Evolutionary conservation across 73 alveolate species (phyloP), one percentile per base, ranked within the genome.

Genomic region (Stentor coeruleus): DNA sequence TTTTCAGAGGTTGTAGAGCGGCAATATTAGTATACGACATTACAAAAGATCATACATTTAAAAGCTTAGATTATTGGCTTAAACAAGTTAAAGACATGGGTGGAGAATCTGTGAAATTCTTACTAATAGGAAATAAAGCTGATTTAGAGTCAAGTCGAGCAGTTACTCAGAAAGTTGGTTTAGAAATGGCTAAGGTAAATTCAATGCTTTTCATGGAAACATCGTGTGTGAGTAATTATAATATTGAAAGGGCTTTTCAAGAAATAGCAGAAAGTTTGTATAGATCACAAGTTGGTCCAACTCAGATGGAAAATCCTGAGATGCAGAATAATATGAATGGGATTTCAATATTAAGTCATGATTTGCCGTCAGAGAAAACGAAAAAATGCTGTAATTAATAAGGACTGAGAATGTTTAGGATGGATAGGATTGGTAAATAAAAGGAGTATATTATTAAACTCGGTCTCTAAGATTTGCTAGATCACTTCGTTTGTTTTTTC

Each of bases 1-100:
- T 80, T 74, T 90, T 88, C 79, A 89, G 91, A 77, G 92, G 90
- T 28, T 92, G 86, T 6, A 84, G 87, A 59, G 95, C 94, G 3
- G 94, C 88, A 0, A 76, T 88, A 37, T 58, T 91, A 3, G 93
- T 87, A 31, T 91, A 74, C 89, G 95, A 91, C 87, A 88, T 91
- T 38, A 83, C 90, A 3, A 94, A 91, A 74, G 80, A 74, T 57
- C 76, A 90, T 20, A 79, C 94, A 28, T 91, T 90, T 84, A 82
- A 76, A 14, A 81, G 77, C 74, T 79, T 89, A 33, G 77, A 82
- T 57, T 82, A 87, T 73, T 91, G 97, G 97, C 77, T 91, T 83
- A 89, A 91, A 39, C 87, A 90, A 81, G 75, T 91, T 36, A 83
- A 90, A 59, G 86, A 89, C 41, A 82, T 81, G 41, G 88, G 91